Percentiles rank a stretch among this genome's conserved stretches.
Evolutionary conservation across 441 rosid genomes (phyloP).

Genomic region (Euphorbia celastroides): DNA sequence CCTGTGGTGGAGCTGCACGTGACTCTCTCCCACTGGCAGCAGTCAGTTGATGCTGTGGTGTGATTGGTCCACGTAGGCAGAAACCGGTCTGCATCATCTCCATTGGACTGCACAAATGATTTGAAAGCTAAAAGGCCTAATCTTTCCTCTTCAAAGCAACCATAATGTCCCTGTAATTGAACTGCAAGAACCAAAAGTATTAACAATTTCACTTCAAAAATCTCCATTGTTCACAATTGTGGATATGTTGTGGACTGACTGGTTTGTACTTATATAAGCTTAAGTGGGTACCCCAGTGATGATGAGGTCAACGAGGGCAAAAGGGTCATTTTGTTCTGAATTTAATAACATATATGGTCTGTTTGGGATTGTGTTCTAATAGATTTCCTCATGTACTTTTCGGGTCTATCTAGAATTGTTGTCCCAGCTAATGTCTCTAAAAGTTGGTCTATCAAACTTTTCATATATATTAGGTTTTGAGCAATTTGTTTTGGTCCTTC

Average conservation of each 20-base stretch:
- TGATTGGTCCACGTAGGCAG: conserved; percentile 9
- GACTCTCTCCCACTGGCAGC: conserved; percentile 12
- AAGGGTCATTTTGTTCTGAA: too few relatives aligned
- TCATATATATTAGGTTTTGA: too few relatives aligned
- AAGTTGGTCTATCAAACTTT: too few relatives aligned
- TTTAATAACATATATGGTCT: too few relatives aligned
- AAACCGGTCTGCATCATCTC: conserved; percentile 4
- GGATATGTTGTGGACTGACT: background rate
- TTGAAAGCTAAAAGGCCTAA: conserved; percentile 11
- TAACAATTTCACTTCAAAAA: background rate
- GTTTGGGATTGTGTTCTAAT: too few relatives aligned
- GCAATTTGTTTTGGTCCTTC: too few relatives aligned
- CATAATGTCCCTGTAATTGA: conserved; percentile 1
- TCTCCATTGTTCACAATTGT: background rate
- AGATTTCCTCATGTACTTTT: too few relatives aligned
- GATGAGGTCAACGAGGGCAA: too few relatives aligned
- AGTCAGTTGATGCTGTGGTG: background rate
- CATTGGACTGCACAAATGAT: background rate
- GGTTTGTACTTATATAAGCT: too few relatives aligned
- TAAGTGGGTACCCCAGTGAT: too few relatives aligned
- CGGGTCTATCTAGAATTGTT: too few relatives aligned
- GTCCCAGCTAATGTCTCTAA: too few relatives aligned
- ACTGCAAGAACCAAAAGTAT: background rate
- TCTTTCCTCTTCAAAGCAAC: conserved; percentile 14
- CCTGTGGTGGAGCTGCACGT: background rate